Conservation (phyloP, 2,329 filamentous ascomycete genomes). For the Penicillium brasilianum region DNA sequence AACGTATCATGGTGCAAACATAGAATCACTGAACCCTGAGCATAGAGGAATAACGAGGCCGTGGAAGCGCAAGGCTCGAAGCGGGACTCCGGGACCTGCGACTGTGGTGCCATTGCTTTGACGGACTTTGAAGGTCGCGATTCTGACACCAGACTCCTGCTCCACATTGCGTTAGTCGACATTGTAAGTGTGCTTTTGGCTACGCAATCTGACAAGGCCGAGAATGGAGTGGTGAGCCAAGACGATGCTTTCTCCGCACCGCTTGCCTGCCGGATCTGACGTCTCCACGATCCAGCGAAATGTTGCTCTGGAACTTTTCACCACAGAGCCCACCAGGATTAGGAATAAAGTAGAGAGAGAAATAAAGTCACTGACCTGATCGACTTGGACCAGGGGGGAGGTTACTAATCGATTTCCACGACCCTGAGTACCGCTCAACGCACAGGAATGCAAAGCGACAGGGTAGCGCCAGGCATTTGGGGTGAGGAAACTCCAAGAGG, state of each 20-base stretch:
- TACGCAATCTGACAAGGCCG: background rate
- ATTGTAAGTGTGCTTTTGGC: conserved; percentile 48
- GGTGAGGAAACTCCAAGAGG: conserved; percentile 14
- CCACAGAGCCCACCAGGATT: background rate
- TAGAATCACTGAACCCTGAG: conserved; percentile 78
- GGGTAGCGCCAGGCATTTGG: conserved; percentile 28
- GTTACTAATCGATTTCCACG: conserved; percentile 25
- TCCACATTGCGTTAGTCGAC: conserved; percentile 60
- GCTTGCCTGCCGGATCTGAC: background rate
- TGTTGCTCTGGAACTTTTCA: background rate
- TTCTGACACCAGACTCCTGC: conserved; percentile 64
- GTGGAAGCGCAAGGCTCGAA: conserved; percentile 92
- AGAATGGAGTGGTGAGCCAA: background rate
- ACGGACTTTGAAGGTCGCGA: conserved; percentile 59
- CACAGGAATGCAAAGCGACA: conserved; percentile 18
- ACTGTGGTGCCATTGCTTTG: conserved; percentile 51
- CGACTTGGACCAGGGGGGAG: conserved; percentile 20
- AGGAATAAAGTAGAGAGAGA: conserved; percentile 5
- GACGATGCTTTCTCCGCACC: conserved; percentile 12
- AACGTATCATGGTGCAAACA: conserved; percentile 93
- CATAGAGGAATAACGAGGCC: conserved; percentile 86
- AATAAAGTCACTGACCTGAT: conserved; percentile 26
- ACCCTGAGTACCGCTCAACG: conserved; percentile 27
- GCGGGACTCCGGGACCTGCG: conserved; percentile 49
- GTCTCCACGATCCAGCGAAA: conserved; percentile 6